Evolutionary conservation across 1,284 basidiomycete species (phyloP), one percentile per base, ranked within the genome.

Genomic region (Grifola frondosa): DNA sequence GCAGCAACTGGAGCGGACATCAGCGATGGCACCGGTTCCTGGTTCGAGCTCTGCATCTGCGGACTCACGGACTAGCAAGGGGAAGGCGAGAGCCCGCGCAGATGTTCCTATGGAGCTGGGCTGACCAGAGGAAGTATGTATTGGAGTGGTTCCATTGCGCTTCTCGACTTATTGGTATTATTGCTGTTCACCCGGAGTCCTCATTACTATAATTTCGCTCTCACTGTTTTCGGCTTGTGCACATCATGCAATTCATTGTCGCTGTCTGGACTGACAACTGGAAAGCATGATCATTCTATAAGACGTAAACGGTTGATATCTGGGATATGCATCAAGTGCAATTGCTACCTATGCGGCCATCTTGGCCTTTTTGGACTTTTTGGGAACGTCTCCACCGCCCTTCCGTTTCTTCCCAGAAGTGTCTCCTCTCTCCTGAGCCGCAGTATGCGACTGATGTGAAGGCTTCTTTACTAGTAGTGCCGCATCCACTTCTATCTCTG

Each of bases 391-490:
- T 6, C 51, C 66, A 25, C 70, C 71, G 21, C 54, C 61, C 56
- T 77, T 78, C 24, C 70, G 67, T 59, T 74, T 77, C 59, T 75
- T 78, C 41, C 76, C 40, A 5, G 44, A 42, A 15, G 47, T 28
- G 31, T 41, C 30, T 51, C 51, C 41, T 45, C 65, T 67, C 21
- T 42, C 44, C 21, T 43, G 33, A 6, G 25, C 35, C 21, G 52
- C 46, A 35, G 65, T 63, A 45, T 62, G 65, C 11, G 35, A 13
- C 42, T 59, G 55, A 13, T 22, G 35, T 16, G 10, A 39, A 25
- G 13, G 40, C 32, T 32, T 41, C 42, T 62, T 59, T 6, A 55
- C 46, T 6, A 60, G 54, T 46, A 56, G 49, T 12, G 35, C 42
- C 5, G 31, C 45, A 8, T 44, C 41, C 30, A 61, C 48, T 19